Evolutionary conservation across 2,329 filamentous ascomycete genomes (phyloP).

Genomic region (Verticillium albo-atrum): DNA sequence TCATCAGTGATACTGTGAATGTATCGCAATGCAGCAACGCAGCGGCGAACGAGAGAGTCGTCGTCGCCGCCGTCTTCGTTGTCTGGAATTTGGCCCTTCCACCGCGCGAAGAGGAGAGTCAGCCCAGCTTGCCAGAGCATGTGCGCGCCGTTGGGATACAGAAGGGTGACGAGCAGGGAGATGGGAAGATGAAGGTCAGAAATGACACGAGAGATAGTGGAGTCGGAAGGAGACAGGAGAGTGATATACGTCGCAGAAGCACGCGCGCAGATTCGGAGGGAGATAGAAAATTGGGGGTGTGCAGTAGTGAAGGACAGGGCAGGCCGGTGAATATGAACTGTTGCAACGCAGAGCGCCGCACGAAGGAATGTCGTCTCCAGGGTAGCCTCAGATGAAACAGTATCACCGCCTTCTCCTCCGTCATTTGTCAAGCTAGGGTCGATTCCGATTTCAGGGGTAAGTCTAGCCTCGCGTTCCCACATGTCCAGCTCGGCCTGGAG

Average conservation of each 20-base stretch:
- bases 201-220: no score
- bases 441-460: no score
- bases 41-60: conserved; percentile 9
- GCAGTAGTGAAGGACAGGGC: conserved; percentile 17
- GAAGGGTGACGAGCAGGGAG: conserved; percentile 5
- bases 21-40: conserved; percentile 8
- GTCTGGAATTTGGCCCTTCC: conserved; percentile 12
- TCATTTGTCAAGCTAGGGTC: conserved; percentile 2
- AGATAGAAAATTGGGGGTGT: conserved; percentile 13
- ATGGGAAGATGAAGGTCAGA: background rate
- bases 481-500: conserved; percentile 18
- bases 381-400: background rate
- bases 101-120: conserved; percentile 16
- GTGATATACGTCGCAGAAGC: conserved; percentile 9
- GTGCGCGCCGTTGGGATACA: conserved; percentile 18
- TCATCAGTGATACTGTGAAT: conserved; percentile 11
- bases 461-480: conserved; percentile 11
- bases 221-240: background rate
- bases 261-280: conserved; percentile 12
- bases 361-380: conserved; percentile 10
- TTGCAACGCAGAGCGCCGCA: conserved; percentile 14
- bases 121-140: conserved; percentile 21
- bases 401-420: background rate
- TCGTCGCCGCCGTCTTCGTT: conserved; percentile 5
- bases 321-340: conserved; percentile 17